Evolutionary conservation across 495 filamentous ascomycete genomes (phyloP).

Genomic region (Cercophora sp.): DNA sequence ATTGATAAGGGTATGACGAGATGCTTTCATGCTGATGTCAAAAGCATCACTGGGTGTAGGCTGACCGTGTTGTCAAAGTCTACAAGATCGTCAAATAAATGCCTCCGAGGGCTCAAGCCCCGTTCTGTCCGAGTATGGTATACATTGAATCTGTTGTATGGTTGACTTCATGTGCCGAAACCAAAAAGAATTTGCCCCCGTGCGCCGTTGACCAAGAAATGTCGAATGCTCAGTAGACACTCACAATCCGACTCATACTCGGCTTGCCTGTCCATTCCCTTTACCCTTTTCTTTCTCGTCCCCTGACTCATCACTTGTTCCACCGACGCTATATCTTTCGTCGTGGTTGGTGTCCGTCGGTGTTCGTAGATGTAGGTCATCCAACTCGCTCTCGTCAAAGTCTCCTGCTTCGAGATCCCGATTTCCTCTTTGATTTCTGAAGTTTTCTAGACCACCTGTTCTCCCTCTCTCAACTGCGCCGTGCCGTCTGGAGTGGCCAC

Average conservation of each 20-base stretch:
- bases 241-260: not conserved
- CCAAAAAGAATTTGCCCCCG: too few species aligned
- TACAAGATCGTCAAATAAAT: too few species aligned
- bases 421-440: constrained; percentile 44
- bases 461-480: constrained; percentile 20
- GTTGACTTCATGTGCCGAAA: too few species aligned
- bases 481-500: constrained; percentile 20
- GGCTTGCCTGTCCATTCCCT: constrained; percentile 2
- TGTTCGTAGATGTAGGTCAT: constrained; percentile 60
- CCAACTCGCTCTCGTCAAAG: constrained; percentile 86
- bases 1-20: too few species aligned
- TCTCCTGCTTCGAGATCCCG: constrained; percentile 67
- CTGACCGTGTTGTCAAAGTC: too few species aligned
- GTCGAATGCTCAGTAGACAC: not conserved
- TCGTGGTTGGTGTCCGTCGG: constrained; percentile 37
- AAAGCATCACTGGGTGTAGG: too few species aligned
- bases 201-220: too few species aligned
- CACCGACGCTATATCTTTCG: constrained; percentile 56
- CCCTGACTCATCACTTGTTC: constrained; percentile 51
- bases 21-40: too few species aligned
- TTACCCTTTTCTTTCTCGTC: constrained; percentile 22
- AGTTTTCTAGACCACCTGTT: constrained; percentile 41
- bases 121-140: too few species aligned
- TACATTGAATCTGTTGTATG: too few species aligned
- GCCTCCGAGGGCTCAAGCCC: too few species aligned